Evolutionary conservation across 306 rosid genomes (phyloP).

Genomic region (Purshia tridentata): DNA sequence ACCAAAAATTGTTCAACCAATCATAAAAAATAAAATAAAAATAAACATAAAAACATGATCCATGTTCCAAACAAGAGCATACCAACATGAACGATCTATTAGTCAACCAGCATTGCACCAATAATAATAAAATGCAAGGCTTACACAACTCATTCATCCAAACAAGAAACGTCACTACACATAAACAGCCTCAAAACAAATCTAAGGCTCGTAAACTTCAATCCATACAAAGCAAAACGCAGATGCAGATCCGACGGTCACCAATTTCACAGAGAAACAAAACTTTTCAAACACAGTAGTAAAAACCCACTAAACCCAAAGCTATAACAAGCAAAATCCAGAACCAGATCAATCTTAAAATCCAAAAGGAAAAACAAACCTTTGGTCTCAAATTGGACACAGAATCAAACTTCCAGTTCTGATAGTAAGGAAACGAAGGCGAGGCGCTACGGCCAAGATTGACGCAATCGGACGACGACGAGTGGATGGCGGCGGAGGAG

Average conservation of each 20-base stretch:
- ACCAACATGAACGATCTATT: not conserved
- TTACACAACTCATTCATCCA: not conserved
- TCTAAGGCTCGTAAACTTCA: not conserved
- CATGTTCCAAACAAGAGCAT: not conserved
- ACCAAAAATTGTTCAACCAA: not conserved
- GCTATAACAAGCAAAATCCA: not conserved
- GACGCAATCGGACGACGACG: slow-evolving; percentile 58
- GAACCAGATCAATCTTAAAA: slow-evolving; percentile 13
- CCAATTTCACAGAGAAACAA: not conserved
- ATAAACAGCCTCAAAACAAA: not conserved
- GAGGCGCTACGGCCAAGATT: slow-evolving; percentile 64
- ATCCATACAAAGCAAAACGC: not conserved
- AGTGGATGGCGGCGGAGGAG: slow-evolving; percentile 48
- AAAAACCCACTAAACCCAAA: not conserved
- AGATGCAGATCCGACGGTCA: slow-evolving; percentile 8
- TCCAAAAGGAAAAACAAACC: slow-evolving; percentile 40
- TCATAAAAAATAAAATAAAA: not conserved
- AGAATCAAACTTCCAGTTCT: slow-evolving; percentile 76
- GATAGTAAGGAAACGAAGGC: slow-evolving; percentile 75
- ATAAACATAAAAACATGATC: not conserved
- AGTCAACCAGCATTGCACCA: not conserved
- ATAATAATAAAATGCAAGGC: not conserved
- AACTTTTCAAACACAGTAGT: not conserved
- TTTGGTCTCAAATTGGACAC: slow-evolving; percentile 69
- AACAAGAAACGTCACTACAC: not conserved